These are phyloP conservation scores for Apiotrichum brassicae DNA, from an alignment of 1,284 basidiomycete species.

Conservation along the genomic window DNA sequence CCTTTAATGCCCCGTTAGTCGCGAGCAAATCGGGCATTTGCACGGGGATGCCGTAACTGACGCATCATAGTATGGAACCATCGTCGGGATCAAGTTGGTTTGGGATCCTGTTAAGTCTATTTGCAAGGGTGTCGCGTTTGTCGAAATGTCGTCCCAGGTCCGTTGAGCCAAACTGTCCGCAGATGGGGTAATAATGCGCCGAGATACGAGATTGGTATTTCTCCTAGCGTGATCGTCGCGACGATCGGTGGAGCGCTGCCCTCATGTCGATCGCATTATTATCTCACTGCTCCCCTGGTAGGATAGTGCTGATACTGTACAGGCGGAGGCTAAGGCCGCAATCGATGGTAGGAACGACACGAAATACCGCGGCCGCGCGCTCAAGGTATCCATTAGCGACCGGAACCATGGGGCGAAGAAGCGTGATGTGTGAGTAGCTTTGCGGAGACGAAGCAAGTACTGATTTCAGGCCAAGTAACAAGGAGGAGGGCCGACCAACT, in stretches of 20 bases:
- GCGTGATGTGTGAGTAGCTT: background rate
- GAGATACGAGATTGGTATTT: no score
- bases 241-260: no score
- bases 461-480: no score
- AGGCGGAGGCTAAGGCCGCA: constrained; percentile 67
- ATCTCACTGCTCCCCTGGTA: constrained; percentile 30
- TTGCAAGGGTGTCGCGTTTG: constrained; percentile 82
- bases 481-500: background rate
- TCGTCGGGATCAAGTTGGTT: constrained; percentile 74
- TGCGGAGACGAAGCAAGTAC: no score
- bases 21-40: background rate
- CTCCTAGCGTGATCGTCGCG: no score
- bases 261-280: constrained; percentile 30
- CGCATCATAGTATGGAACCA: constrained; percentile 60
- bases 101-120: constrained; percentile 60
- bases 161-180: constrained; percentile 15
- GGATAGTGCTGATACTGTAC: background rate
- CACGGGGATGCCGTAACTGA: constrained; percentile 3
- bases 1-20: background rate
- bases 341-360: constrained; percentile 68
- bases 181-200: constrained; percentile 61
- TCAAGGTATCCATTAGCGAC: constrained; percentile 38
- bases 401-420: constrained; percentile 33
- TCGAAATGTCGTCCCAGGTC: constrained; percentile 81
- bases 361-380: constrained; percentile 52